These are phyloP conservation scores for Annulohypoxylon nitens DNA, from an alignment of 495 filamentous ascomycete species.

Conservation along the genomic window DNA sequence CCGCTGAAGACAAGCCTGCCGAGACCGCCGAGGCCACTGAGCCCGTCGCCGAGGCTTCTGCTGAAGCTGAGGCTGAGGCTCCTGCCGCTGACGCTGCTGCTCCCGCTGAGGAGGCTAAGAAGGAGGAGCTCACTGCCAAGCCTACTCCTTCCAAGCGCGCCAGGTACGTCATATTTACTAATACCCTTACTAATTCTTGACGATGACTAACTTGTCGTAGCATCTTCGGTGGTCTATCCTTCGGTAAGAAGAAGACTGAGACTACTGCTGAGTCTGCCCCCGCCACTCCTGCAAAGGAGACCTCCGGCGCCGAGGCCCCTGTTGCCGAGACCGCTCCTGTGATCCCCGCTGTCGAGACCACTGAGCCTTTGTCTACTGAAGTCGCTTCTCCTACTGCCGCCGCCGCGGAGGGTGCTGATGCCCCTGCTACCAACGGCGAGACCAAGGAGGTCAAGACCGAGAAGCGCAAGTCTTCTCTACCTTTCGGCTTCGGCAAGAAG, in stretches of 20 bases:
- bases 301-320: constrained; percentile 52
- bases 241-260: constrained; percentile 66
- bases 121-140: constrained; percentile 52
- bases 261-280: constrained; percentile 52
- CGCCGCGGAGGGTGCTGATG: constrained; percentile 59
- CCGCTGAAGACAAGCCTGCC: constrained; percentile 55
- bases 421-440: constrained; percentile 63
- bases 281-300: constrained; percentile 50
- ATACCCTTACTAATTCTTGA: neutral
- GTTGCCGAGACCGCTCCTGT: constrained; percentile 68
- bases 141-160: constrained; percentile 58
- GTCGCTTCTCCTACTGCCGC: constrained; percentile 60
- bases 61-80: constrained; percentile 50
- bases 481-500: constrained; percentile 67
- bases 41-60: constrained; percentile 45
- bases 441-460: constrained; percentile 66
- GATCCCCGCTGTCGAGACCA: constrained; percentile 69
- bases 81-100: constrained; percentile 49
- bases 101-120: constrained; percentile 53
- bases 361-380: constrained; percentile 64
- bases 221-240: constrained; percentile 66
- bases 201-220: constrained; percentile 51
- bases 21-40: constrained; percentile 48
- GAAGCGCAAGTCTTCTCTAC: constrained; percentile 69
- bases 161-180: constrained; percentile 49